A percentile compares a stretch with the other conserved stretches of the same genome.
These are phyloP conservation scores for Aaosphaeria arxii DNA, from an alignment of 2,329 filamentous ascomycete genomes.

Conservation along the genomic window DNA sequence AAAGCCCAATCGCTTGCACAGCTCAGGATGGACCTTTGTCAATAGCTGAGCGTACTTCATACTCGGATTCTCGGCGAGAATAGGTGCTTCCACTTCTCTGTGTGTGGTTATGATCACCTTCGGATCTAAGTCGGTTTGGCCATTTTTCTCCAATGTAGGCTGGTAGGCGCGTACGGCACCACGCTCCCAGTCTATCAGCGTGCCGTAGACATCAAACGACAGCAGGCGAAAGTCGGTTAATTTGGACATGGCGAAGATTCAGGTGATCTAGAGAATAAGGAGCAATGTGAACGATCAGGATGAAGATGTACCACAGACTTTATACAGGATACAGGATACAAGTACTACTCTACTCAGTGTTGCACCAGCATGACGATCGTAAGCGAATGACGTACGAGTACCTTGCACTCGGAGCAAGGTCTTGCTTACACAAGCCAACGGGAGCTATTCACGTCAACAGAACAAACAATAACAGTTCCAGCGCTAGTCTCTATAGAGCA, in stretches of 20 bases:
- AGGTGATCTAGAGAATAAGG: too few species aligned
- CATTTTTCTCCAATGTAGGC: constrained; percentile 43
- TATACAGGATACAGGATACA: too few species aligned
- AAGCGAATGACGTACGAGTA: too few species aligned
- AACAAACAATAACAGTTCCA: too few species aligned
- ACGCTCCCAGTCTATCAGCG: constrained; percentile 74
- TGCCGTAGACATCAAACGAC: constrained; percentile 78
- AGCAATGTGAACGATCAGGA: too few species aligned
- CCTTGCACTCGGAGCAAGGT: too few species aligned
- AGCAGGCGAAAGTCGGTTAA: constrained; percentile 51
- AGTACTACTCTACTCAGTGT: too few species aligned
- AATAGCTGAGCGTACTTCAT: constrained; percentile 62
- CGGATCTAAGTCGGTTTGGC: constrained; percentile 17
- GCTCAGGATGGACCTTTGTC: constrained; percentile 45
- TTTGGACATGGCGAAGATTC: constrained; percentile 20
- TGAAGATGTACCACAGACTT: too few species aligned
- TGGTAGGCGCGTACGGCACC: constrained; percentile 58
- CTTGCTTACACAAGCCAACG: too few species aligned
- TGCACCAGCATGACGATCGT: too few species aligned
- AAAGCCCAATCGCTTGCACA: constrained; percentile 47
- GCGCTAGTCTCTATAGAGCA: too few species aligned
- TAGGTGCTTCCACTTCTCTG: constrained; percentile 46
- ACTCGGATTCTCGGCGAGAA: constrained; percentile 55
- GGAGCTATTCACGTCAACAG: too few species aligned
- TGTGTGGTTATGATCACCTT: constrained; percentile 37